phyloP scores from a whole-genome alignment of 1,139 yeast genomes.

The Cylindricascospora bacillispora region DNA sequence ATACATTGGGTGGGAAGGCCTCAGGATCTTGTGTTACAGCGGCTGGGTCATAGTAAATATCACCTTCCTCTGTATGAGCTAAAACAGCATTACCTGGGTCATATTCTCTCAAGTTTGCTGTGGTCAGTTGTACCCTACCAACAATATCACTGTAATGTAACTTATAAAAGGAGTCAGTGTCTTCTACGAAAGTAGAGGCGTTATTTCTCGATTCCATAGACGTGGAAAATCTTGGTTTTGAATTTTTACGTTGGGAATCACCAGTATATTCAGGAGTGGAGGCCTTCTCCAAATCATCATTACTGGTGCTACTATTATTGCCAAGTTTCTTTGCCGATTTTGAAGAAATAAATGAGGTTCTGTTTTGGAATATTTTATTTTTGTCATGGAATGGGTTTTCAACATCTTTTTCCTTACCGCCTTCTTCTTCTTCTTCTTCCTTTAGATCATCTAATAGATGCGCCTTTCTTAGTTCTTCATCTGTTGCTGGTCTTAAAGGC shows the following conservation, averaged over 20 bases:
- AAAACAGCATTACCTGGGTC: slow-evolving; percentile 9
- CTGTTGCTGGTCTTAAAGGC: slow-evolving; percentile 23
- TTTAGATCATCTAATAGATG: slow-evolving; percentile 12
- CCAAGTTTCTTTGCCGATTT: background rate
- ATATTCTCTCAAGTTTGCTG: slow-evolving; percentile 3
- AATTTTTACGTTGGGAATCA: slow-evolving; percentile 1
- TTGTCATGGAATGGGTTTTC: background rate
- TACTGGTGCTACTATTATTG: background rate
- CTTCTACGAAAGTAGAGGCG: slow-evolving; percentile 18
- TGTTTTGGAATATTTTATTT: slow-evolving; percentile 1
- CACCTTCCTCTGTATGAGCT: slow-evolving; percentile 17
- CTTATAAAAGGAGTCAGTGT: slow-evolving; percentile 18
- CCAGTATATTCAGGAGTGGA: slow-evolving; percentile 2
- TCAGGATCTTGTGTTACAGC: slow-evolving; percentile 11
- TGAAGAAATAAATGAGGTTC: background rate
- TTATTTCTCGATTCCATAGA: slow-evolving; percentile 3
- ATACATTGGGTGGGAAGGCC: slow-evolving; percentile 16
- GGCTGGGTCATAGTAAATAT: slow-evolving; percentile 14
- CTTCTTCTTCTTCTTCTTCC: slow-evolving; percentile 5
- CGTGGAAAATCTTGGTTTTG: slow-evolving; percentile 1
- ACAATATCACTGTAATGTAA: slow-evolving; percentile 14
- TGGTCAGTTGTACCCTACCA: no score
- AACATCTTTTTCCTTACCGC: background rate
- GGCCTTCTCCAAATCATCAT: slow-evolving; percentile 1
- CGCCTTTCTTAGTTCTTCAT: slow-evolving; percentile 26